Conservation (phyloP, 2,329 filamentous ascomycete species). For the Cylindrodendrum hubeiense region DNA sequence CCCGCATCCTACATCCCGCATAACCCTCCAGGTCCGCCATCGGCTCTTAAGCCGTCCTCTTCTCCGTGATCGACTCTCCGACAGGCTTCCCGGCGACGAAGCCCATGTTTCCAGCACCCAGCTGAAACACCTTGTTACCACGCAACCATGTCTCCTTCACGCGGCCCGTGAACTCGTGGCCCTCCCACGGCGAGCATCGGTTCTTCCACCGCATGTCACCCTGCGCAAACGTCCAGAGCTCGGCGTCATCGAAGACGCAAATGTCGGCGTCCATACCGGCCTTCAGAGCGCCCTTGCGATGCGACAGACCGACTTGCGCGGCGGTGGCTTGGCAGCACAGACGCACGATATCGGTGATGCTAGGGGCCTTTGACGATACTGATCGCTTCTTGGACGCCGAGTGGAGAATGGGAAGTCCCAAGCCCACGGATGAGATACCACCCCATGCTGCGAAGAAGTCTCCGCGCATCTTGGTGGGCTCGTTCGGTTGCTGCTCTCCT, state of each 20-base stretch:
- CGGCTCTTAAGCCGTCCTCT: conserved; percentile 56
- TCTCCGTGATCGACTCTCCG: conserved; percentile 71
- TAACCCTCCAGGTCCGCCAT: background rate
- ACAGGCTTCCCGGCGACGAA: conserved; percentile 63
- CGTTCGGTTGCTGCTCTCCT: conserved; percentile 35
- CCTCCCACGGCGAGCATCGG: conserved; percentile 91
- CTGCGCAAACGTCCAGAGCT: conserved; percentile 78
- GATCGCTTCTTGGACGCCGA: conserved; percentile 77
- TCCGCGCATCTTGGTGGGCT: conserved; percentile 62
- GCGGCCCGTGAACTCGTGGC: conserved; percentile 80
- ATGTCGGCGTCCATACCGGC: conserved; percentile 91
- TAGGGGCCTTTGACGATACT: conserved; percentile 58
- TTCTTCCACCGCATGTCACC: conserved; percentile 95
- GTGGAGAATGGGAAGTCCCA: conserved; percentile 92
- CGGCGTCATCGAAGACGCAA: conserved; percentile 90
- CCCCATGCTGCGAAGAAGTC: conserved; percentile 98
- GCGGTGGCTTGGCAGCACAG: conserved; percentile 92
- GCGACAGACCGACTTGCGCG: conserved; percentile 84
- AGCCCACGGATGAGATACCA: conserved; percentile 92
- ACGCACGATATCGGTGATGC: conserved; percentile 83
- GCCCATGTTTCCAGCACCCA: conserved; percentile 66
- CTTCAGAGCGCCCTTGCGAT: conserved; percentile 80
- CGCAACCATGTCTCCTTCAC: conserved; percentile 89
- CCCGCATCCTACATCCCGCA: background rate
- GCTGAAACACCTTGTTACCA: conserved; percentile 79